phyloP scores from a whole-genome alignment of 441 rosid genomes.

The Corymbia citriodora region DNA sequence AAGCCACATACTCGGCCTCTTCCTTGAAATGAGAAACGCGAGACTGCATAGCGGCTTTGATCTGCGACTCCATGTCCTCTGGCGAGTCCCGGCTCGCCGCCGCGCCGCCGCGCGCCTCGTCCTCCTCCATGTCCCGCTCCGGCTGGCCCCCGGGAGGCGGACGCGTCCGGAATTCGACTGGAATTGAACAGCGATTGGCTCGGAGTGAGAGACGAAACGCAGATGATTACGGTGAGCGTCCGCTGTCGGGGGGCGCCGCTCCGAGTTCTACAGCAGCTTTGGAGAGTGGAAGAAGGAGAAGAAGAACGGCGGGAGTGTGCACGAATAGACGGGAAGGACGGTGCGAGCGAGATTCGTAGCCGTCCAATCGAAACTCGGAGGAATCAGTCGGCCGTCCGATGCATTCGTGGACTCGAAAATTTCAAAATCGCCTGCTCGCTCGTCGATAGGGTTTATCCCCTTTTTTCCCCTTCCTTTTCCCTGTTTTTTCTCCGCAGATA shows the following conservation, averaged over 20 bases:
- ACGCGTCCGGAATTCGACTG: background rate
- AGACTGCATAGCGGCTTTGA: conserved; percentile 62
- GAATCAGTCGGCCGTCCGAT: background rate
- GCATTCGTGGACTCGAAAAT: background rate
- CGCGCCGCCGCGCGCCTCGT: conserved; percentile 2
- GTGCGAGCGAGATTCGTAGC: background rate
- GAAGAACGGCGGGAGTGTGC: background rate
- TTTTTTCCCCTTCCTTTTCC: background rate
- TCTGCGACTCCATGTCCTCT: conserved; percentile 46
- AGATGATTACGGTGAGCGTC: background rate
- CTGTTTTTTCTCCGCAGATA: background rate
- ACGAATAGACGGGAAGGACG: background rate
- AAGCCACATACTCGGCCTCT: conserved; percentile 45
- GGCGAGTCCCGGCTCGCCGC: conserved; percentile 1
- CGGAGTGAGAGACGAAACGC: background rate
- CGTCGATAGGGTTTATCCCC: background rate
- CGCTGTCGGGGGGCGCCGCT: background rate
- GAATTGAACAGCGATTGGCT: too few relatives aligned
- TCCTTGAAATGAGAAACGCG: conserved; percentile 59
- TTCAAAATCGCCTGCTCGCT: background rate
- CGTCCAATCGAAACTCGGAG: background rate
- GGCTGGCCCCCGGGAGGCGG: background rate
- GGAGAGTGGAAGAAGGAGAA: background rate
- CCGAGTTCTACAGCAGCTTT: background rate
- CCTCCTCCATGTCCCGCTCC: background rate